A percentile compares a stretch with the other conserved stretches of the same genome.
Conservation (phyloP, 2,329 filamentous ascomycete species). For the Botrytis fragariae region DNA sequence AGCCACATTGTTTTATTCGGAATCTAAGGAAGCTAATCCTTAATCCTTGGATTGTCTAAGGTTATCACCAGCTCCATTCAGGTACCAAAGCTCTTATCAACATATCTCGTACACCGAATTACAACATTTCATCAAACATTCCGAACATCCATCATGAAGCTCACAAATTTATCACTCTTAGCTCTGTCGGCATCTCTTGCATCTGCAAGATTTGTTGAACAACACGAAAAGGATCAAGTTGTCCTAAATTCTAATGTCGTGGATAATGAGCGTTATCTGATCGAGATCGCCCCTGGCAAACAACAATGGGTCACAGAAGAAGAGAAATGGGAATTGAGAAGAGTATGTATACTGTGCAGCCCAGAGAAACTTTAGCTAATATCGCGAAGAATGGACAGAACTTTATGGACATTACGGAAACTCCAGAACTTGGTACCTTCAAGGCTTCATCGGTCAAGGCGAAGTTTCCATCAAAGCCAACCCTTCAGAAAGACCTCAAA, state of each 20-base stretch:
- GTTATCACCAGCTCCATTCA: not conserved
- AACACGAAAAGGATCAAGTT: slow-evolving; percentile 50
- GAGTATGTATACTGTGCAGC: slow-evolving; percentile 54
- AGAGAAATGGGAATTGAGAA: slow-evolving; percentile 87
- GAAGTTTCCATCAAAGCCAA: slow-evolving; percentile 64
- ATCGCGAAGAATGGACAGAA: slow-evolving; percentile 70
- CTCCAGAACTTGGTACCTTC: slow-evolving; percentile 58
- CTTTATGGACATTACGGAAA: slow-evolving; percentile 93
- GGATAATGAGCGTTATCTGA: slow-evolving; percentile 60
- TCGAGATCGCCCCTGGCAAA: slow-evolving; percentile 82
- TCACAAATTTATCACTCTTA: slow-evolving; percentile 48
- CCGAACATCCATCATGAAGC: slow-evolving; percentile 47
- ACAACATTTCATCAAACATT: not conserved
- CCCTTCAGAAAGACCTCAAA: slow-evolving; percentile 63
- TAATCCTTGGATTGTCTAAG: slow-evolving; percentile 2
- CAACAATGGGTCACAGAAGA: slow-evolving; percentile 88
- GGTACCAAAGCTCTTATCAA: not conserved
- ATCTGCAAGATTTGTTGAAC: slow-evolving; percentile 56
- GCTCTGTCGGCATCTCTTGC: slow-evolving; percentile 53
- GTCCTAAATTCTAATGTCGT: slow-evolving; percentile 43
- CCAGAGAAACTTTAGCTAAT: slow-evolving; percentile 21
- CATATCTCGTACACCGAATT: not conserved
- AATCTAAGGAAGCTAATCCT: not conserved
- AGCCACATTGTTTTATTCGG: not conserved
- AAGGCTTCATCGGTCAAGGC: slow-evolving; percentile 44